Conservation (phyloP, 1,139 yeast species). For the Lodderomyces jiufengensis region DNA sequence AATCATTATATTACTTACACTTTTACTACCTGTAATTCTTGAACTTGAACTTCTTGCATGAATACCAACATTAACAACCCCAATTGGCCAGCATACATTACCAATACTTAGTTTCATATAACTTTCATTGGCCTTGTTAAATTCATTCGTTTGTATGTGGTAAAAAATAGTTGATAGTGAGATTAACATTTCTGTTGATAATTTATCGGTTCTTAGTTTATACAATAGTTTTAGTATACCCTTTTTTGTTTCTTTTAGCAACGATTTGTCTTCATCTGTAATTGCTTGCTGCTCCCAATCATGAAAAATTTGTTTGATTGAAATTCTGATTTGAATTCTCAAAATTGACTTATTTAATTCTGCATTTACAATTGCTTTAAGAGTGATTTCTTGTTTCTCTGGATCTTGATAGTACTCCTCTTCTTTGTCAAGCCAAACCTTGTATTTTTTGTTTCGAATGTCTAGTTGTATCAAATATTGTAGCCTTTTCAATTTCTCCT, state of each 20-base stretch:
- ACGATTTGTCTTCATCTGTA: conserved; percentile 5
- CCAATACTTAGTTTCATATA: conserved; percentile 81
- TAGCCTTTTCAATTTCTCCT: conserved; percentile 12
- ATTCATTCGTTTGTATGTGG: conserved; percentile 55
- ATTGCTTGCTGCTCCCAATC: conserved; percentile 37
- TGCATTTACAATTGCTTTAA: conserved; percentile 12
- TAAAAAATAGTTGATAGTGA: conserved; percentile 59
- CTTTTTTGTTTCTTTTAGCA: conserved; percentile 53
- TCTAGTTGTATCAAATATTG: conserved; percentile 11
- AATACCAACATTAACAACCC: conserved; percentile 75
- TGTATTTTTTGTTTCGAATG: conserved; percentile 13
- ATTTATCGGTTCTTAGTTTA: conserved; percentile 46
- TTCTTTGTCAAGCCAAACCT: conserved; percentile 13
- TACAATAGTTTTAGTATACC: conserved; percentile 61
- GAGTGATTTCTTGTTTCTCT: conserved; percentile 7
- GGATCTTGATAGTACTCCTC: conserved; percentile 10
- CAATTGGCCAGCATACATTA: conserved; percentile 91
- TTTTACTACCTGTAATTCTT: conserved; percentile 36
- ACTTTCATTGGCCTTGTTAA: conserved; percentile 58
- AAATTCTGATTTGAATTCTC: conserved; percentile 41
- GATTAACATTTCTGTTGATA: conserved; percentile 44
- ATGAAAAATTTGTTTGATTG: conserved; percentile 42
- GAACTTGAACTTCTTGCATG: conserved; percentile 62
- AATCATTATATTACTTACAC: conserved; percentile 71
- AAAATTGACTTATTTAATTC: conserved; percentile 8